Conservation (phyloP, 495 filamentous ascomycete species). For the Clohesyomyces aquaticus region DNA sequence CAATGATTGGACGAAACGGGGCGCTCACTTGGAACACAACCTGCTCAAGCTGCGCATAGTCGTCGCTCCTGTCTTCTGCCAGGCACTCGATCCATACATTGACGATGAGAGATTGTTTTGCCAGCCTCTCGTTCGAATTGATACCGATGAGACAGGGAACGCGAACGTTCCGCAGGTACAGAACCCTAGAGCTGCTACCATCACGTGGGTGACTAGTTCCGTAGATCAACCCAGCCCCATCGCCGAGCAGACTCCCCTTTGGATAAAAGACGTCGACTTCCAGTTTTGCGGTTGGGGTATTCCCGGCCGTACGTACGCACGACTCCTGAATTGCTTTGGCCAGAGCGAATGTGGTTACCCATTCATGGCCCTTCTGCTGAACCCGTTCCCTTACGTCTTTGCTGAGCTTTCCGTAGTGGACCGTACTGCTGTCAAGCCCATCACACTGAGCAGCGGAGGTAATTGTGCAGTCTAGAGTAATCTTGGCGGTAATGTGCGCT, state of each 20-base stretch:
- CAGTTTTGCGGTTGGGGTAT: constrained; percentile 5
- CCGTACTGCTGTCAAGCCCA: constrained; percentile 56
- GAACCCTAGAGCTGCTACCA: constrained; percentile 25
- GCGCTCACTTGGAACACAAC: constrained; percentile 56
- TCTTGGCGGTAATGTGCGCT: constrained; percentile 54
- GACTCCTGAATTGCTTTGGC: background rate
- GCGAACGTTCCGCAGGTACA: constrained; percentile 51
- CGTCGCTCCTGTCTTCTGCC: constrained; percentile 45
- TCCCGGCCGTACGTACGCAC: constrained; percentile 11
- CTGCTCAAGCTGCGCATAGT: constrained; percentile 54
- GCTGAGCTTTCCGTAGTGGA: constrained; percentile 64
- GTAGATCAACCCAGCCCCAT: constrained; percentile 33
- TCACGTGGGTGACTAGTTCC: background rate
- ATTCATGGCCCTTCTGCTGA: constrained; percentile 25
- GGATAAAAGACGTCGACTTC: constrained; percentile 41
- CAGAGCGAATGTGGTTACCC: constrained; percentile 18
- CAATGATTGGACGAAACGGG: background rate
- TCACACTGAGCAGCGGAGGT: constrained; percentile 53
- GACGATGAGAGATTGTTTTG: constrained; percentile 62
- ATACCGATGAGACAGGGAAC: constrained; percentile 65
- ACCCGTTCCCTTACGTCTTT: constrained; percentile 54
- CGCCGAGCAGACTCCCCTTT: constrained; percentile 46
- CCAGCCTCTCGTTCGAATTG: constrained; percentile 60
- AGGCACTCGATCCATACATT: constrained; percentile 59
- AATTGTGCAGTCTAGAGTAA: constrained; percentile 55